Evolutionary conservation across 148 eudicot species (phyloP).

Genomic region (Oxyria digyna): DNA sequence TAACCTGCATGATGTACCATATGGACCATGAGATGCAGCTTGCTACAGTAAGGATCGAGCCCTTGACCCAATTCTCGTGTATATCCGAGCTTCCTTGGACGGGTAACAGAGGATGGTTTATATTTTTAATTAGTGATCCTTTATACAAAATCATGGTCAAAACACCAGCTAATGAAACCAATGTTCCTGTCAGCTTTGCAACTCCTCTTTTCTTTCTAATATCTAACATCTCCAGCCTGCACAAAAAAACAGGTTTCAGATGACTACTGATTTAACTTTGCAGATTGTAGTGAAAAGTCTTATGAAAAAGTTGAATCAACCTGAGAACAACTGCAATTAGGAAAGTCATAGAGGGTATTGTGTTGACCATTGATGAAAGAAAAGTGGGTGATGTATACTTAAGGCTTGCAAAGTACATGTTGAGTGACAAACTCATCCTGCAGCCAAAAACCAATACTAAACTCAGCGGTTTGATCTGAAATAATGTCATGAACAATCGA

Average conservation of each 20-base stretch:
- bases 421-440: conserved; percentile 70
- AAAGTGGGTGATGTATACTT: conserved; percentile 65
- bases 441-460: background rate
- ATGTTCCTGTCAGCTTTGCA: conserved; percentile 53
- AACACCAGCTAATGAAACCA: conserved; percentile 54
- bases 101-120: conserved; percentile 33
- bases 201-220: conserved; percentile 39
- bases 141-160: conserved; percentile 56
- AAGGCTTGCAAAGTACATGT: conserved; percentile 74
- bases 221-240: conserved; percentile 52
- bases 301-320: conserved; percentile 16
- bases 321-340: conserved; percentile 52
- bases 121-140: conserved; percentile 34
- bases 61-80: conserved; percentile 50
- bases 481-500: background rate
- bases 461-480: background rate
- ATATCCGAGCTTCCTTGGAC: conserved; percentile 21
- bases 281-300: background rate
- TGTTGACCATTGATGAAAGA: conserved; percentile 59
- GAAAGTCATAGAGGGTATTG: conserved; percentile 63
- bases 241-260: background rate
- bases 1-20: conserved; percentile 81
- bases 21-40: conserved; percentile 67
- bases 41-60: conserved; percentile 41
- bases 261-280: background rate